Percentiles rank a stretch among this genome's conserved stretches.
Evolutionary conservation across 306 rosid species (phyloP).

Genomic region (Rosa chinensis): DNA sequence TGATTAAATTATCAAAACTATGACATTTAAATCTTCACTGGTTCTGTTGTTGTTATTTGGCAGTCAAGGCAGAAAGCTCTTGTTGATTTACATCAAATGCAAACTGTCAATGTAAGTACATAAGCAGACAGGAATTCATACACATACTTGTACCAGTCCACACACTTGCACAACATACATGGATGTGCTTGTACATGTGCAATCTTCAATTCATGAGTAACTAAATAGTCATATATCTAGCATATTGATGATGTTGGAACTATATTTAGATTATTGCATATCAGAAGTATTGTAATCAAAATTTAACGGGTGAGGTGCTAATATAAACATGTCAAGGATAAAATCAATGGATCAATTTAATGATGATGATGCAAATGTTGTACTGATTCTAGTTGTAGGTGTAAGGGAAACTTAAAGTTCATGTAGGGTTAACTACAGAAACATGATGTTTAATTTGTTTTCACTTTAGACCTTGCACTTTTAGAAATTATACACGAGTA

Average conservation of each 20-base stretch:
- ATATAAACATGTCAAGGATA: not conserved
- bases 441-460: not conserved
- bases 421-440: not conserved
- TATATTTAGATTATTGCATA: not conserved
- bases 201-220: not conserved
- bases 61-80: conserved; percentile 96
- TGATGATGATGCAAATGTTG: not conserved
- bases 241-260: not conserved
- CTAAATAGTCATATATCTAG: not conserved
- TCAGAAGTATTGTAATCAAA: not conserved
- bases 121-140: not conserved
- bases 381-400: not conserved
- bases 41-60: conserved; percentile 13
- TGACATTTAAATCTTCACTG: not conserved
- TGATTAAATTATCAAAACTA: not conserved
- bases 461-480: not conserved
- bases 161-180: not conserved
- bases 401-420: not conserved
- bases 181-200: not conserved
- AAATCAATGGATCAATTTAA: not conserved
- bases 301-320: not conserved
- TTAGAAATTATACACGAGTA: not conserved
- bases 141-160: not conserved
- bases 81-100: conserved; percentile 83
- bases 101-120: conserved; percentile 64